Base-by-base conservation (phyloP, 257 asterid species). In the Solanum paucissectum region DNA sequence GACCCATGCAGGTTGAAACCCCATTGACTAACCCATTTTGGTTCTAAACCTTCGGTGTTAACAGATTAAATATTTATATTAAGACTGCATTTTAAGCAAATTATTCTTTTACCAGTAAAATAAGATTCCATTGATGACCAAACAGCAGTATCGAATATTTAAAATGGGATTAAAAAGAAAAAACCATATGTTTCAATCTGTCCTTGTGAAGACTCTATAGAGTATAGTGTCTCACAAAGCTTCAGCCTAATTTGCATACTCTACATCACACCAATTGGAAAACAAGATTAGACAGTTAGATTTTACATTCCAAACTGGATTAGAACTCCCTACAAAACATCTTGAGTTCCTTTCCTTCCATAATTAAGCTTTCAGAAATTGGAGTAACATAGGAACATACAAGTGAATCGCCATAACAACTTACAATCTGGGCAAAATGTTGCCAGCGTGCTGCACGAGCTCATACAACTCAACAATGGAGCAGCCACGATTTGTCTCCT, bases 391-490 rank as follows among this genome's bases (percentile, higher is more conserved):
- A 55, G 64, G 64, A 55, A 55, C n/a, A 55, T 52, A n/a, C 55
- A 38, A 37, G 52, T 75, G 68, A 23, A 81, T 44, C 18, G 3
- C 66, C 64, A 81, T 46, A 9, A 10, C 23, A 46, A 86, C 98
- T 93, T 93, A 97, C 99, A 93, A 84, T 92, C 99, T 96, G 16
- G 99, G 99, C 92, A 97, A 92, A 88, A 97, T 97, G 87, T 97
- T 97, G 90, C 99, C 99, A 33, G 99, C 99, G 62, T 97, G 99
- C 94, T 97, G 99, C 90, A 95, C 99, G 46, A 97, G 98, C 93
- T 97, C 99, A 79, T 97, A 97, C 82, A 97, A 95, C 93, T 96
- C 99, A 62, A 97, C 98, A 42, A 97, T 92, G 9, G 99, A 97
- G 94, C 95, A 97, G n/a, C 99, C 98, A 1, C 98, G 98, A 85